These are phyloP conservation scores for Monosporascus sp. DNA, from an alignment of 2,329 filamentous ascomycete species.

Conservation along the genomic window DNA sequence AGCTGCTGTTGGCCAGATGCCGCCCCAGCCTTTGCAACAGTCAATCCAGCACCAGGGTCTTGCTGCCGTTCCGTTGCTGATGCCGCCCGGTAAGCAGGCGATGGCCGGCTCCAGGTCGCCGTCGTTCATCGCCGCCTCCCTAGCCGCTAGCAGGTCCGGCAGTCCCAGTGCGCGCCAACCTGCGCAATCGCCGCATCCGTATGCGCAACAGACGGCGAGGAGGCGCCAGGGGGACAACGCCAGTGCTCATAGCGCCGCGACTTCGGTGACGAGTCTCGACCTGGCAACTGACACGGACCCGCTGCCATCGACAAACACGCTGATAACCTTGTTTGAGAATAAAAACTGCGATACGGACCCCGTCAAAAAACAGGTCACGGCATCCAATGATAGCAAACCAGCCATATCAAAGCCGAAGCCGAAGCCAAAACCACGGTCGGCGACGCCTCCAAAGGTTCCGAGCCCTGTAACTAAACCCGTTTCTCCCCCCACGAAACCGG, in stretches of 20 bases:
- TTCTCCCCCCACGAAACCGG: constrained; percentile 17
- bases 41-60: neutral
- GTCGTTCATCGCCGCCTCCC: constrained; percentile 56
- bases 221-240: constrained; percentile 23
- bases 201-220: constrained; percentile 16
- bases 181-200: constrained; percentile 7
- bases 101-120: constrained; percentile 43
- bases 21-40: neutral
- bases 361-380: constrained; percentile 27
- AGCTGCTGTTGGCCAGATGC: constrained; percentile 3
- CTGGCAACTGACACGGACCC: constrained; percentile 47
- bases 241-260: constrained; percentile 23
- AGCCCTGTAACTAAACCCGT: constrained; percentile 20
- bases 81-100: constrained; percentile 12
- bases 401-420: neutral
- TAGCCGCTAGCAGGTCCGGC: constrained; percentile 57
- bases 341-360: constrained; percentile 24
- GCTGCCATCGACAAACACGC: constrained; percentile 56
- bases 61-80: constrained; percentile 2
- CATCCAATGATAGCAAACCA: constrained; percentile 1
- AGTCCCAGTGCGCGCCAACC: constrained; percentile 43
- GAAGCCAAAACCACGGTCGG: constrained; percentile 19
- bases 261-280: constrained; percentile 27
- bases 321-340: constrained; percentile 66
- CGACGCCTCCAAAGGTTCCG: constrained; percentile 27